Evolutionary conservation across 257 asterid species (phyloP).

Genomic region (Henckelia pumila): DNA sequence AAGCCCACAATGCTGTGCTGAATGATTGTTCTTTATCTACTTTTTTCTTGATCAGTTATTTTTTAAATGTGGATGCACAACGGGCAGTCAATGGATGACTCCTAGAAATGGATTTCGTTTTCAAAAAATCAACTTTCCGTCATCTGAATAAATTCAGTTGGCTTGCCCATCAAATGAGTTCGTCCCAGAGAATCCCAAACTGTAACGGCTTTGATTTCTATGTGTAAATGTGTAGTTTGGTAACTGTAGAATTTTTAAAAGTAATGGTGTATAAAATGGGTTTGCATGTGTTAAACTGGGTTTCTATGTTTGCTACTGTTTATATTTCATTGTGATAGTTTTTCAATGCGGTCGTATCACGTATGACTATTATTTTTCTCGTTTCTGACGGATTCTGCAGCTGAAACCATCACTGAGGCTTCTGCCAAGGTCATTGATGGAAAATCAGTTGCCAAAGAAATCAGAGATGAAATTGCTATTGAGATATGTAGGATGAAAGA

Average conservation of each 20-base stretch:
- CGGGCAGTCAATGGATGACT: background rate
- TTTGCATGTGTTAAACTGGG: background rate
- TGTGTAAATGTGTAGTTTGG: background rate
- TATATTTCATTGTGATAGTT: background rate
- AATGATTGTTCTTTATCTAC: background rate
- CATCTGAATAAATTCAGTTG: background rate
- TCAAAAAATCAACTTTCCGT: background rate
- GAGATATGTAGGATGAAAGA: slow-evolving; percentile 80
- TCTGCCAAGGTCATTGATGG: slow-evolving; percentile 78
- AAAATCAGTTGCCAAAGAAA: slow-evolving; percentile 60
- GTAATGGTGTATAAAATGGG: background rate
- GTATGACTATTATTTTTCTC: slow-evolving; percentile 7
- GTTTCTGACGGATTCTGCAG: slow-evolving; percentile 36
- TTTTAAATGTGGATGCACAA: background rate
- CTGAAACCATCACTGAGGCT: slow-evolving; percentile 50
- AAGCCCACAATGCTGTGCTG: slow-evolving; percentile 13
- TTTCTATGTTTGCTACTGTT: too few species aligned
- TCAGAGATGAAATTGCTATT: slow-evolving; percentile 72
- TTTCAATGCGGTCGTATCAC: background rate
- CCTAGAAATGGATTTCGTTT: too few species aligned
- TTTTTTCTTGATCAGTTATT: background rate
- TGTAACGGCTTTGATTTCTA: background rate
- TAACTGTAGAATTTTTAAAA: background rate
- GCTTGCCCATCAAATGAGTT: background rate
- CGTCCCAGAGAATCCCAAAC: background rate